Percentiles rank a stretch among this genome's conserved stretches.
Conservation (phyloP, 495 filamentous ascomycete genomes). For the Hyaloscypha hepaticicola region DNA sequence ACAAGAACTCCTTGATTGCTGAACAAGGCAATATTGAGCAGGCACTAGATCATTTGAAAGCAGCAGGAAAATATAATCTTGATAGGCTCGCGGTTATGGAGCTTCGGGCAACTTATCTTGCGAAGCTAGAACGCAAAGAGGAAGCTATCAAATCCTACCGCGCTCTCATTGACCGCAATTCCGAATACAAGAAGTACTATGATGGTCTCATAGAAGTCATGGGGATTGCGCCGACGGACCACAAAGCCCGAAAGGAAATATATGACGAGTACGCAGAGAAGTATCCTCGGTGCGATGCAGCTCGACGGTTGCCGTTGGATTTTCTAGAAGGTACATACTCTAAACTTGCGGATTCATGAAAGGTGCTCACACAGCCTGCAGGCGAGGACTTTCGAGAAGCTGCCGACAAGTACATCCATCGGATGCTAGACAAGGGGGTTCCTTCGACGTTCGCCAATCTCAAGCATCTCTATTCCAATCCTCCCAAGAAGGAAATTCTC, state of each 20-base stretch:
- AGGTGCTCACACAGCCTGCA: conserved; percentile 26
- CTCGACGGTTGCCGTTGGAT: conserved; percentile 82
- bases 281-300: conserved; percentile 78
- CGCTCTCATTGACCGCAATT: conserved; percentile 77
- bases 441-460: conserved; percentile 95
- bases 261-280: conserved; percentile 83
- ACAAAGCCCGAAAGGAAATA: conserved; percentile 60
- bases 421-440: conserved; percentile 93
- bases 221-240: conserved; percentile 60
- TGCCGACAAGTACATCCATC: conserved; percentile 75
- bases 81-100: conserved; percentile 92
- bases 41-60: conserved; percentile 85
- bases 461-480: conserved; percentile 81
- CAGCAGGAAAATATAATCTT: conserved; percentile 69
- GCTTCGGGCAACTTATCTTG: conserved; percentile 78
- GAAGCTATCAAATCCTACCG: conserved; percentile 83
- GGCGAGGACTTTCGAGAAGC: conserved; percentile 77
- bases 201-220: conserved; percentile 67
- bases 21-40: conserved; percentile 75
- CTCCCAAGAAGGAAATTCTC: conserved; percentile 71
- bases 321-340: conserved; percentile 68
- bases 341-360: not conserved
- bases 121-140: conserved; percentile 71
- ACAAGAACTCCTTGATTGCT: conserved; percentile 94
- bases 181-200: conserved; percentile 86